Evolutionary conservation across 768 basidiomycete species (phyloP).

Genomic region (Mycena epipterygia): DNA sequence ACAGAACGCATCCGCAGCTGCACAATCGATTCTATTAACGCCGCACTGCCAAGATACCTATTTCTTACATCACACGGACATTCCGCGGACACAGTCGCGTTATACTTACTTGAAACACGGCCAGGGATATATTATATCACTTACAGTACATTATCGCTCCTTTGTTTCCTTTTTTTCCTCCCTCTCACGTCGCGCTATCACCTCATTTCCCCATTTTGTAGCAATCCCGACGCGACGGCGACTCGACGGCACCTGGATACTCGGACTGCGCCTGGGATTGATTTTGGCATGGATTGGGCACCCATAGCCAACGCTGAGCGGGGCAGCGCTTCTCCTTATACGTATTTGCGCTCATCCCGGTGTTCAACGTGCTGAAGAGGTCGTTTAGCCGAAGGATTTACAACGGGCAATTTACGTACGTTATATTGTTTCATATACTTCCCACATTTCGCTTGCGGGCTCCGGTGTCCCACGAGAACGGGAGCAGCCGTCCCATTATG

Average conservation of each 20-base stretch:
- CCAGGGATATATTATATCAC: neutral
- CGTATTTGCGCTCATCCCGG: too few relatives aligned
- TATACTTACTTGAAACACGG: neutral
- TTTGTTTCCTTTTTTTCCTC: neutral
- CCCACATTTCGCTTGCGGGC: too few relatives aligned
- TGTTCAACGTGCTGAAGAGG: too few relatives aligned
- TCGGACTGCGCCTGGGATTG: too few relatives aligned
- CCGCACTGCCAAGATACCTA: neutral
- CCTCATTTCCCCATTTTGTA: conserved; percentile 1
- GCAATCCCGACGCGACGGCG: neutral
- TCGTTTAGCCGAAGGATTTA: too few relatives aligned
- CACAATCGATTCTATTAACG: neutral
- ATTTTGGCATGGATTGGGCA: too few relatives aligned
- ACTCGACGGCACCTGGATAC: neutral
- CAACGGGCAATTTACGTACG: too few relatives aligned
- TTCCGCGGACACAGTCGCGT: neutral
- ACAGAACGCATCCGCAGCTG: neutral
- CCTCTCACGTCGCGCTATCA: neutral
- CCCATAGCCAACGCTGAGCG: too few relatives aligned
- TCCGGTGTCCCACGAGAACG: too few relatives aligned
- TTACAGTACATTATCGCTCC: neutral
- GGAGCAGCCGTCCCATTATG: too few relatives aligned
- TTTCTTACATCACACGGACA: neutral
- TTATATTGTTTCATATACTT: too few relatives aligned
- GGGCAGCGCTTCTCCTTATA: too few relatives aligned